Evolutionary conservation across 2,329 filamentous ascomycete genomes (phyloP).

Genomic region (Falciphora oryzae): DNA sequence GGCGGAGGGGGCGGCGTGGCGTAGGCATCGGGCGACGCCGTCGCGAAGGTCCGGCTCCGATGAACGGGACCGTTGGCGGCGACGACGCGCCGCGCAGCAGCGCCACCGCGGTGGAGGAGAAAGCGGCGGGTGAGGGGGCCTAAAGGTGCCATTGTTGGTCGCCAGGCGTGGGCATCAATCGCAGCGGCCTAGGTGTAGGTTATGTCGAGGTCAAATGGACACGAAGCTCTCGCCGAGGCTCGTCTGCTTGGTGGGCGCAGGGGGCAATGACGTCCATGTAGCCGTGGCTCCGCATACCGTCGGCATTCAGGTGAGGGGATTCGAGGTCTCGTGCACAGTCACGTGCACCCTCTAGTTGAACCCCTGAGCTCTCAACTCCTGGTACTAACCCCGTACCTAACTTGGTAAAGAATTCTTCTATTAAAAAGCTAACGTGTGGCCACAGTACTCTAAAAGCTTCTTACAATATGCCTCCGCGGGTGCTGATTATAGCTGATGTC

Average conservation of each 20-base stretch:
- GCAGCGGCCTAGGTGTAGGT: neutral
- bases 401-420: no score
- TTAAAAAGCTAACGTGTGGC: no score
- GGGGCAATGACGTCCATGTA: neutral
- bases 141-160: neutral
- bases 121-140: neutral
- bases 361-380: neutral
- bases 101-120: conserved; percentile 4
- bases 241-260: neutral
- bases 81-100: conserved; percentile 2
- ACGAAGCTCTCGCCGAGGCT: neutral
- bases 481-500: neutral
- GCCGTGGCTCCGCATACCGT: neutral
- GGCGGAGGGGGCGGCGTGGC: neutral
- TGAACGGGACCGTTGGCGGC: conserved; percentile 10
- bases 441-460: neutral
- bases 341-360: neutral
- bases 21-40: neutral
- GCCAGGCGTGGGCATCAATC: neutral
- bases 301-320: neutral
- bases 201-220: neutral
- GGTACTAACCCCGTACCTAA: no score
- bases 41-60: conserved; percentile 5
- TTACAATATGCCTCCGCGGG: no score
- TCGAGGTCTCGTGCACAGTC: neutral